These are phyloP conservation scores for Seiridium unicorne DNA, from an alignment of 2,329 filamentous ascomycete species.

Conservation along the genomic window DNA sequence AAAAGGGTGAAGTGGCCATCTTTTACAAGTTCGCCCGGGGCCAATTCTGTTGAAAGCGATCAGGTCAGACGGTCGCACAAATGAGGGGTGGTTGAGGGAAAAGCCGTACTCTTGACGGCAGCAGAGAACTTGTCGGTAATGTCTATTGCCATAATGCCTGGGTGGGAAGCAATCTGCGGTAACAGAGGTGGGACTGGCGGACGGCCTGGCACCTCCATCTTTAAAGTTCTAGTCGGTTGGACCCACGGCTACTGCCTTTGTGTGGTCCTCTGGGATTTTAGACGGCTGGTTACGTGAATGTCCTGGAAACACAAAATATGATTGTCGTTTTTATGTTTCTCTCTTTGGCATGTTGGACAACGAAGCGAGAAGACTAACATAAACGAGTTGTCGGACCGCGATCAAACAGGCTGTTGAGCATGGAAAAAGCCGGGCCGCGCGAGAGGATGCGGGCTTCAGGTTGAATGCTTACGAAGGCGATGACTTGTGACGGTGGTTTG, in stretches of 20 bases:
- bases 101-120: conserved; percentile 47
- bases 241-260: not conserved
- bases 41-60: conserved; percentile 55
- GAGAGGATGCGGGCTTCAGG: not conserved
- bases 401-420: not conserved
- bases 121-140: conserved; percentile 56
- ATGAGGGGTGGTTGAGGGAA: too few relatives aligned
- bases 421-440: conserved; percentile 1
- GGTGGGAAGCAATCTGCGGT: conserved; percentile 36
- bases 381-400: not conserved
- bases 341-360: not conserved
- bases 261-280: not conserved
- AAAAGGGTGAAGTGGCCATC: conserved; percentile 94
- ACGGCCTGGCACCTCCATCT: conserved; percentile 22
- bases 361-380: not conserved
- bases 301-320: not conserved
- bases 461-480: not conserved
- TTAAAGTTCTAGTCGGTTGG: conserved; percentile 12
- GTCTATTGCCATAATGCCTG: conserved; percentile 55
- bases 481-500: too few relatives aligned
- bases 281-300: not conserved
- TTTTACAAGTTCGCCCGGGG: conserved; percentile 82
- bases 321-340: not conserved
- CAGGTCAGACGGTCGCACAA: conserved; percentile 21
- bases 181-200: conserved; percentile 28